A percentile compares a stretch with the other conserved stretches of the same genome.
These are phyloP conservation scores for Lepidopterella palustris DNA, from an alignment of 495 filamentous ascomycete genomes.

Conservation along the genomic window DNA sequence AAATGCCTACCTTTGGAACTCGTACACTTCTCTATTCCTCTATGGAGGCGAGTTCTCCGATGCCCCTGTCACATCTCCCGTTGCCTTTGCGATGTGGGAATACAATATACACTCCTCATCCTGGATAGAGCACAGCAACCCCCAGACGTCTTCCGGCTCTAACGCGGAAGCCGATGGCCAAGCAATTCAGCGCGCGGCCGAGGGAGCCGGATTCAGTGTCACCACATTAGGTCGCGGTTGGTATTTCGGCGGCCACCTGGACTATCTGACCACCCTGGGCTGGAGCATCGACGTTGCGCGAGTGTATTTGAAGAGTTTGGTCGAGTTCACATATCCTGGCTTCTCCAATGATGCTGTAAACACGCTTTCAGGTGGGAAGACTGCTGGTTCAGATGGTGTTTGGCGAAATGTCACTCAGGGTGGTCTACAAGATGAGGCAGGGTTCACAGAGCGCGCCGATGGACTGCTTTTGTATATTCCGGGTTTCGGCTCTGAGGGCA, in stretches of 20 bases:
- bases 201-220: slow-evolving; percentile 64
- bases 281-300: slow-evolving; percentile 56
- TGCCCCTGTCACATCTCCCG: slow-evolving; percentile 46
- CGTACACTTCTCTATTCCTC: slow-evolving; percentile 57
- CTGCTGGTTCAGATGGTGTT: slow-evolving; percentile 48
- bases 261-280: slow-evolving; percentile 59
- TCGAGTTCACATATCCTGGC: slow-evolving; percentile 69
- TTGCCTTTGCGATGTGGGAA: slow-evolving; percentile 55
- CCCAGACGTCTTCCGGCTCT: slow-evolving; percentile 51
- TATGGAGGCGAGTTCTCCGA: slow-evolving; percentile 69
- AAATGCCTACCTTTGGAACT: slow-evolving; percentile 66
- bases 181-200: slow-evolving; percentile 56
- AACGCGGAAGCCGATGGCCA: slow-evolving; percentile 47
- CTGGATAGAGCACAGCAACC: slow-evolving; percentile 56
- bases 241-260: slow-evolving; percentile 72
- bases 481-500: slow-evolving; percentile 61
- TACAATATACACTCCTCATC: slow-evolving; percentile 52
- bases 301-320: slow-evolving; percentile 62
- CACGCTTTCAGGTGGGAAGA: slow-evolving; percentile 42
- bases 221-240: slow-evolving; percentile 60
- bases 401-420: slow-evolving; percentile 68
- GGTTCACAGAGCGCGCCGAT: slow-evolving; percentile 65
- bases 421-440: slow-evolving; percentile 54
- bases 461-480: slow-evolving; percentile 65
- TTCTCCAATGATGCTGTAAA: slow-evolving; percentile 53